Evolutionary conservation across 2,329 filamentous ascomycete genomes (phyloP), one percentile per base, ranked within the genome.

Genomic region (Chaetomium olivaceum): DNA sequence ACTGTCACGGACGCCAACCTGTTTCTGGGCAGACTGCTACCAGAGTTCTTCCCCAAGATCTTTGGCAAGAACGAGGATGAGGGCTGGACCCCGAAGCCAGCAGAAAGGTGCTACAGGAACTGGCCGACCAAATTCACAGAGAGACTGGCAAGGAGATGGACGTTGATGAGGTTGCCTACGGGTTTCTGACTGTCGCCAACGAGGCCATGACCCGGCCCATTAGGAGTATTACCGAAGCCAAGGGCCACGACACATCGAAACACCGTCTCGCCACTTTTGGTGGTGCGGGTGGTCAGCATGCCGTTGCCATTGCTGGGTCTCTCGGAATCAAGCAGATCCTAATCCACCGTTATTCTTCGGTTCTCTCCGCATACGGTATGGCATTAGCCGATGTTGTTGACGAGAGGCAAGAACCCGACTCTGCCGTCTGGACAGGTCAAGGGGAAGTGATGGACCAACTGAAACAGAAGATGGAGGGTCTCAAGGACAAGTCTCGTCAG

Each of bases 1-100:
- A 95, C 93, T 0, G 93, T 97, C n/a, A 97, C 93, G 0, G 93
- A 97, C 74, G 93, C 93, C 1, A 97, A 97, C 71, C 77, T 97
- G 6, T 92, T 92, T 72, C 86, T 97, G 0, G 93, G 93, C 0
- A 85, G 93, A 48, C 81, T 98, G 4, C 79, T 97, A 1, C 93
- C 93, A 0, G 91, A 96, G 68, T 96, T 95, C 81, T 97, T 97
- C 74, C 93, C 93, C 0, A 94, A 93, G 76, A 97, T 98, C 66
- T 97, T 98, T 72, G 94, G 94, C 55, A 90, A 92, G 76, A 90
- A 93, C 54, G 93, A 97, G 75, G 84, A 97, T 64, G 86, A 95
- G 75, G 89, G 0, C 79, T 97, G 1, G 93, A 97, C 74, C 81
- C 86, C 1, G 85, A 90, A 64, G 90, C 91, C 0, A 96, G 91